Evolutionary conservation across 495 filamentous ascomycete species (phyloP).

Genomic region (Neohortaea acidophila): DNA sequence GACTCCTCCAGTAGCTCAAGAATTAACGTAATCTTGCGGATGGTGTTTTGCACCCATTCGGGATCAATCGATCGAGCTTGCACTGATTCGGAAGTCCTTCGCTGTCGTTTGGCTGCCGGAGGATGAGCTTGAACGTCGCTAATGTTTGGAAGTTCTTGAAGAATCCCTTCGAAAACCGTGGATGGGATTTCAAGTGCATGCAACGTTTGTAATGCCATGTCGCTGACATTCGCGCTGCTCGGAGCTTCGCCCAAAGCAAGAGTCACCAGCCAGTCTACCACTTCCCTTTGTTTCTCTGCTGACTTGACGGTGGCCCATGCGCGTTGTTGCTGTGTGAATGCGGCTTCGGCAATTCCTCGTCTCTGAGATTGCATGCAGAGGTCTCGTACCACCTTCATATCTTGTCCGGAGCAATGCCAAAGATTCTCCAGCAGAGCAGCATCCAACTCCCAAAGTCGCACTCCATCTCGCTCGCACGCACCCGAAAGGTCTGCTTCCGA

Average conservation of each 20-base stretch:
- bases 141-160: slow-evolving; percentile 52
- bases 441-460: slow-evolving; percentile 47
- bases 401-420: slow-evolving; percentile 49
- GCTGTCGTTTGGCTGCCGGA: slow-evolving; percentile 56
- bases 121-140: slow-evolving; percentile 47
- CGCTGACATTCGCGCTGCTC: slow-evolving; percentile 22
- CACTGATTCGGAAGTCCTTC: slow-evolving; percentile 52
- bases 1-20: slow-evolving; percentile 73
- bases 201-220: slow-evolving; percentile 50
- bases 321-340: no score
- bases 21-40: slow-evolving; percentile 71
- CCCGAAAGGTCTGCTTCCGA: slow-evolving; percentile 29
- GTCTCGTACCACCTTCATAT: slow-evolving; percentile 42
- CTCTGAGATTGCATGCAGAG: no score
- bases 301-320: slow-evolving; percentile 49
- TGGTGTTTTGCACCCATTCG: slow-evolving; percentile 41
- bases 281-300: slow-evolving; percentile 39
- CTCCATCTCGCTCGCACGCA: slow-evolving; percentile 39
- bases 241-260: slow-evolving; percentile 28
- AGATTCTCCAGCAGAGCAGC: slow-evolving; percentile 44
- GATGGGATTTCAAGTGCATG: slow-evolving; percentile 53
- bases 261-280: slow-evolving; percentile 47
- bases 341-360: no score
- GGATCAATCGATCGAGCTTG: slow-evolving; percentile 30
- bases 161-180: slow-evolving; percentile 48